Percentiles rank a stretch among this genome's conserved stretches.
Conservation (phyloP, 495 filamentous ascomycete species). For the Aspergillus bertholletiae region DNA sequence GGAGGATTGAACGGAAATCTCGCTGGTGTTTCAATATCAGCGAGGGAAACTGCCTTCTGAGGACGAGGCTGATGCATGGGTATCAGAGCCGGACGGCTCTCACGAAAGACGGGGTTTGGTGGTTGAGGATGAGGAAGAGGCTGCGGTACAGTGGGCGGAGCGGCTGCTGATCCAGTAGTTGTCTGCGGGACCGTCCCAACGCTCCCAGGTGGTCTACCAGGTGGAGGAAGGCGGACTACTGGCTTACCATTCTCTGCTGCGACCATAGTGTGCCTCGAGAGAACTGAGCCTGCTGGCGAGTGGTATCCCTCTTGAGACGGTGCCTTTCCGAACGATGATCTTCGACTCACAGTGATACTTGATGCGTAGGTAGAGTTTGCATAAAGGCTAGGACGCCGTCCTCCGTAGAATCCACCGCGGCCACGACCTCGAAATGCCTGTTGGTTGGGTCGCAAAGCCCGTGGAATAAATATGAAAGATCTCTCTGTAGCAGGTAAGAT, state of each 20-base stretch:
- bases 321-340: constrained; percentile 81
- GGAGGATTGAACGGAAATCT: constrained; percentile 65
- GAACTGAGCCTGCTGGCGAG: constrained; percentile 73
- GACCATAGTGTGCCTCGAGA: constrained; percentile 60
- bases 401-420: constrained; percentile 66
- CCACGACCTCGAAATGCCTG: constrained; percentile 69
- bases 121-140: constrained; percentile 40
- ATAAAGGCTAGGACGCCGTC: constrained; percentile 76
- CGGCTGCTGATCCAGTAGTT: constrained; percentile 17
- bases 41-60: constrained; percentile 90
- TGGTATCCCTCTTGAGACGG: constrained; percentile 69
- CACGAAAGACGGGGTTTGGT: constrained; percentile 70
- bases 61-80: constrained; percentile 96
- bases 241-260: constrained; percentile 63
- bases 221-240: constrained; percentile 81
- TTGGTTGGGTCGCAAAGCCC: constrained; percentile 88
- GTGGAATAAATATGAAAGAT: constrained; percentile 97
- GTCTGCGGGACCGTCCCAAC: constrained; percentile 17
- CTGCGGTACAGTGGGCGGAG: constrained; percentile 11
- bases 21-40: constrained; percentile 86
- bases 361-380: constrained; percentile 79
- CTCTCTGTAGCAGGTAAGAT: constrained; percentile 86
- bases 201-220: constrained; percentile 38
- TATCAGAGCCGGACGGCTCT: constrained; percentile 69
- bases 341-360: constrained; percentile 86